These are phyloP conservation scores for Evernia prunastri DNA, from an alignment of 495 filamentous ascomycete species.

Conservation along the genomic window DNA sequence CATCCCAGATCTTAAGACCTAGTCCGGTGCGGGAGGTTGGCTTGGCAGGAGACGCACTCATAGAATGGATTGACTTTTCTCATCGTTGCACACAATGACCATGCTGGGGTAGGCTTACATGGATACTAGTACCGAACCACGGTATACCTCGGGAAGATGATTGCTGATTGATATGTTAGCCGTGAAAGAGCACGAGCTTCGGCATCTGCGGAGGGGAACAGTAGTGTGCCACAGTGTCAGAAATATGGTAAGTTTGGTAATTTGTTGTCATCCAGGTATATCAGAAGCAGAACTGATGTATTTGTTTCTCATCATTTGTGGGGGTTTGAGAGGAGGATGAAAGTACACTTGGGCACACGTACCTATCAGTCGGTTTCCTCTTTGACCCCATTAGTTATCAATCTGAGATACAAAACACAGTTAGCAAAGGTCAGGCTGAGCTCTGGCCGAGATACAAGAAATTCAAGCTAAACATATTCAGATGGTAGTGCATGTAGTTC, in stretches of 20 bases:
- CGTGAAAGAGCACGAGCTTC: not conserved
- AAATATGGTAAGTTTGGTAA: conserved; percentile 68
- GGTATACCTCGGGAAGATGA: conserved; percentile 3
- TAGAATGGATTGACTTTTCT: conserved; percentile 99
- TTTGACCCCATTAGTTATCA: not conserved
- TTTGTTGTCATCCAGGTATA: conserved; percentile 66
- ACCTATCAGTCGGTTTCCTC: not conserved
- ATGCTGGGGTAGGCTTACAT: not conserved
- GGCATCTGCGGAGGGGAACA: not conserved
- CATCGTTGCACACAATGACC: conserved; percentile 59
- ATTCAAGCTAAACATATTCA: conserved; percentile 49
- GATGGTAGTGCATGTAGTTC: conserved; percentile 99
- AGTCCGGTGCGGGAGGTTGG: conserved; percentile 76
- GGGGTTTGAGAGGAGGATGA: conserved; percentile 16
- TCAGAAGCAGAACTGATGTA: conserved; percentile 96
- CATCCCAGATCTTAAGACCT: conserved; percentile 50
- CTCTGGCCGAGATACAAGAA: not conserved
- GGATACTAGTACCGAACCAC: conserved; percentile 13
- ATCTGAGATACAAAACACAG: not conserved
- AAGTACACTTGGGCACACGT: not conserved
- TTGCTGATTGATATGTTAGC: not conserved
- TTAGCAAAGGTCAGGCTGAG: not conserved
- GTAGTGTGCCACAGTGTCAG: conserved; percentile 44
- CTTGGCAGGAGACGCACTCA: conserved; percentile 66
- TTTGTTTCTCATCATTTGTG: conserved; percentile 68